phyloP scores from a whole-genome alignment of 345 rosid genomes.

The Punica granatum region DNA sequence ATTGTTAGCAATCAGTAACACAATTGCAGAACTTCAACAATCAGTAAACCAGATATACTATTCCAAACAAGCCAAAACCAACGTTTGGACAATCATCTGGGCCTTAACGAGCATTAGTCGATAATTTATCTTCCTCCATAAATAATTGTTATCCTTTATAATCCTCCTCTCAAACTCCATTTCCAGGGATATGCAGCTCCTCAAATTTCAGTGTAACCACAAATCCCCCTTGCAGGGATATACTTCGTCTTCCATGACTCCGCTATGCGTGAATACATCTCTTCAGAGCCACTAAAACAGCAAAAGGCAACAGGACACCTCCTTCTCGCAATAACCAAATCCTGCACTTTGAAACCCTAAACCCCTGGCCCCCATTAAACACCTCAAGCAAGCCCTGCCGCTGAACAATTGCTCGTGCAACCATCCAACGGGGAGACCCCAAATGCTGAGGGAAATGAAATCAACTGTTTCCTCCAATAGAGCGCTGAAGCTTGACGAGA shows the following conservation, averaged over 20 bases:
- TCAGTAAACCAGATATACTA: not conserved
- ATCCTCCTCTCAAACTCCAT: not conserved
- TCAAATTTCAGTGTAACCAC: not conserved
- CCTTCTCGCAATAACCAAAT: not conserved
- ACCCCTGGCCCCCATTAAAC: conserved; percentile 11
- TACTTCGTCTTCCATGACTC: not conserved
- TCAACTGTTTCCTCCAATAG: not conserved
- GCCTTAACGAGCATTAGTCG: too few species aligned
- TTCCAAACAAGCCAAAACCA: not conserved
- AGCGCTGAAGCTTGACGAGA: not conserved
- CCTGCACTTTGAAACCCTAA: conserved; percentile 15
- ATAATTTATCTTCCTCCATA: too few species aligned
- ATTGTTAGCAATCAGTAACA: not conserved
- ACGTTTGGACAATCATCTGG: too few species aligned
- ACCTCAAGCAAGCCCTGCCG: not conserved
- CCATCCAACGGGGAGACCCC: not conserved
- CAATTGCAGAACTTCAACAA: not conserved
- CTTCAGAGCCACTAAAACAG: not conserved
- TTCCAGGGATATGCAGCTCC: not conserved
- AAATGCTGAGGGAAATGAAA: not conserved
- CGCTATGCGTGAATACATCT: not conserved
- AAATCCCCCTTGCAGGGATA: not conserved
- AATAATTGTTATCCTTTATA: not conserved
- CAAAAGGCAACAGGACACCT: not conserved
- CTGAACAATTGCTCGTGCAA: not conserved